Evolutionary conservation across 2,329 filamentous ascomycete genomes (phyloP).

Genomic region (Lomentospora prolificans): DNA sequence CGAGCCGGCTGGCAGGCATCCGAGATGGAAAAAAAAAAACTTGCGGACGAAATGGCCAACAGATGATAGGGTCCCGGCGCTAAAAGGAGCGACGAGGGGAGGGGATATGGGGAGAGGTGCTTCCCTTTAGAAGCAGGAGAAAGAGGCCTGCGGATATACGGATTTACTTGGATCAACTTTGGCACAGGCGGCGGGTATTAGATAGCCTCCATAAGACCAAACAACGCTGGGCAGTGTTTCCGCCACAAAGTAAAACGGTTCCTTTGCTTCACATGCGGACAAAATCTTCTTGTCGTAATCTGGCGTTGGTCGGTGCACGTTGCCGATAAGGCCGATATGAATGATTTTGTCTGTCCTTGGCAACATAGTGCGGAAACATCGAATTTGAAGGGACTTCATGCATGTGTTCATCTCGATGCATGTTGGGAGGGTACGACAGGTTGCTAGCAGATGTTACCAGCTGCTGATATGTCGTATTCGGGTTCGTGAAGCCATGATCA

Average conservation of each 20-base stretch:
- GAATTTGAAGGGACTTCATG: no score
- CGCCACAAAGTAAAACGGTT: not conserved
- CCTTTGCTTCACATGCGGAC: not conserved
- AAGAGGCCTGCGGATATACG: not conserved
- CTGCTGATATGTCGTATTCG: conserved; percentile 3
- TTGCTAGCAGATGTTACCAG: not conserved
- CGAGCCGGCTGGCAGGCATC: conserved; percentile 7
- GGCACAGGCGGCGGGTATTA: not conserved
- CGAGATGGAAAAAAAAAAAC: not conserved
- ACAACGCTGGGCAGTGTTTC: not conserved
- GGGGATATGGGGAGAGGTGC: not conserved
- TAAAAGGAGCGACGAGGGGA: not conserved
- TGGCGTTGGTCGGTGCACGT: not conserved
- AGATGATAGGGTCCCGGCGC: not conserved
- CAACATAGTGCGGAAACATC: no score
- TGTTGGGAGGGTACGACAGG: not conserved
- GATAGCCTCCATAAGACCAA: not conserved
- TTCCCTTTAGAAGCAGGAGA: not conserved
- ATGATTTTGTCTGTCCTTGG: conserved; percentile 3
- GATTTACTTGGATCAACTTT: not conserved
- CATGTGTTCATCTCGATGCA: no score
- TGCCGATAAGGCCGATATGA: conserved; percentile 7
- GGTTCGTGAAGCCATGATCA: conserved; percentile 2
- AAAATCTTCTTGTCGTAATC: not conserved
- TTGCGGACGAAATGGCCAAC: not conserved